phyloP scores from a whole-genome alignment of 2,329 filamentous ascomycete genomes.

The Delphinella strobiligena region DNA sequence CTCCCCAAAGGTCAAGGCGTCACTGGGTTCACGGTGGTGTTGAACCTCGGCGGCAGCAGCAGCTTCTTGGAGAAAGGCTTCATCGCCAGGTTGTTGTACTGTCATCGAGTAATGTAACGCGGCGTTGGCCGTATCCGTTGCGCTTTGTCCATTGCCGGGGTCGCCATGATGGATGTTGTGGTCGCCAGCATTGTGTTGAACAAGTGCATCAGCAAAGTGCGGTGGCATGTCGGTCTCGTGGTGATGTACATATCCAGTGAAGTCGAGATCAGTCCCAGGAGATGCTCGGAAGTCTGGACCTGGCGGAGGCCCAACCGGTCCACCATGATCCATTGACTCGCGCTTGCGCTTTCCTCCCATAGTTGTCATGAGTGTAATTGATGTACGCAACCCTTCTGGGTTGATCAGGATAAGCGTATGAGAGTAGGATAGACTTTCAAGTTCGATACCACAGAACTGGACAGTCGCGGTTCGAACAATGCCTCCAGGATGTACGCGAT shows the following conservation, averaged over 20 bases:
- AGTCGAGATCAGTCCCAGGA: slow-evolving; percentile 7
- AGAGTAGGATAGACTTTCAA: no score
- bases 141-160: slow-evolving; percentile 30
- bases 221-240: slow-evolving; percentile 28
- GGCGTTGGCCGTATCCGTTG: slow-evolving; percentile 49
- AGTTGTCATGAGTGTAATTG: slow-evolving; percentile 13
- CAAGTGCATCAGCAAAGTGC: slow-evolving; percentile 24
- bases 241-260: slow-evolving; percentile 3
- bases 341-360: slow-evolving; percentile 34
- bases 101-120: slow-evolving; percentile 43
- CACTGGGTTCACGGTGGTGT: slow-evolving; percentile 6
- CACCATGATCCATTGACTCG: slow-evolving; percentile 31
- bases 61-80: slow-evolving; percentile 30
- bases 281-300: slow-evolving; percentile 10
- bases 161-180: slow-evolving; percentile 11
- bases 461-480: no score
- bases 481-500: no score
- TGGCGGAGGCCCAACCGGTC: slow-evolving; percentile 20
- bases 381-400: no score
- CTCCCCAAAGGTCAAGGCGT: slow-evolving; percentile 11
- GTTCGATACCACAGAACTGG: no score
- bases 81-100: slow-evolving; percentile 41
- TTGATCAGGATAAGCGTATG: no score
- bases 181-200: slow-evolving; percentile 18
- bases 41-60: slow-evolving; percentile 2